Evolutionary conservation across 176 grass and related monocot genomes (phyloP).

Genomic region (Poa pratensis): DNA sequence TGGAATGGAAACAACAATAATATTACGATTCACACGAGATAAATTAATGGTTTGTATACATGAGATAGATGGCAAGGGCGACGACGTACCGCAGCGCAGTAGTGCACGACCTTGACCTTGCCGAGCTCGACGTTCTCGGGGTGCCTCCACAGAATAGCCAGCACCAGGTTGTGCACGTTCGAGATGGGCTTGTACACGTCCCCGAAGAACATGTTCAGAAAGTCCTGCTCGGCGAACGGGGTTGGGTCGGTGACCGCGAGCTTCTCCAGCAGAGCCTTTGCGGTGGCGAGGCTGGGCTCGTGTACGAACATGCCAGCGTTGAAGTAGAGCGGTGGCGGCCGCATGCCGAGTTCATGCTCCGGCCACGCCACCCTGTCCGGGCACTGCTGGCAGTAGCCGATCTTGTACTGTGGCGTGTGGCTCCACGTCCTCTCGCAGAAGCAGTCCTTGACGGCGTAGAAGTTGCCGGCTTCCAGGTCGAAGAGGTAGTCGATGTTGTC

Average conservation of each 20-base stretch:
- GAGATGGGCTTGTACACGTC: slow-evolving; percentile 65
- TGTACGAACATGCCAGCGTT: slow-evolving; percentile 1
- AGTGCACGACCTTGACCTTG: slow-evolving; percentile 87
- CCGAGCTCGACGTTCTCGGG: slow-evolving; percentile 65
- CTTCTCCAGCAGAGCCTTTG: neutral
- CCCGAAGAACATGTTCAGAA: slow-evolving; percentile 62
- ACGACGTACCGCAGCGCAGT: slow-evolving; percentile 72
- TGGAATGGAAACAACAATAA: neutral
- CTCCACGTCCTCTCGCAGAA: too few relatives aligned
- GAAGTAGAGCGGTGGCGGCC: neutral
- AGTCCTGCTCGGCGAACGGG: slow-evolving; percentile 41
- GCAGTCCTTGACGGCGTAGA: too few relatives aligned
- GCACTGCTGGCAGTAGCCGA: too few relatives aligned
- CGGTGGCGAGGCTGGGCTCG: neutral
- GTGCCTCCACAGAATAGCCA: slow-evolving; percentile 89
- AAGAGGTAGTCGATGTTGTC: too few relatives aligned
- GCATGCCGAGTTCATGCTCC: neutral
- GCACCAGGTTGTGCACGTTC: slow-evolving; percentile 65
- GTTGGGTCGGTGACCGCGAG: slow-evolving; percentile 42
- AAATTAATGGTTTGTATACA: neutral
- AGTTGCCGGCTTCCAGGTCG: too few relatives aligned
- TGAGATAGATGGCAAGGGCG: neutral
- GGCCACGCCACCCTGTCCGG: slow-evolving; percentile 40
- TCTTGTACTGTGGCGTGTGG: too few relatives aligned
- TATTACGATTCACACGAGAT: neutral